These are phyloP conservation scores for Oryza glaberrima DNA, from an alignment of 176 grass and related monocot genomes.

Conservation along the genomic window DNA sequence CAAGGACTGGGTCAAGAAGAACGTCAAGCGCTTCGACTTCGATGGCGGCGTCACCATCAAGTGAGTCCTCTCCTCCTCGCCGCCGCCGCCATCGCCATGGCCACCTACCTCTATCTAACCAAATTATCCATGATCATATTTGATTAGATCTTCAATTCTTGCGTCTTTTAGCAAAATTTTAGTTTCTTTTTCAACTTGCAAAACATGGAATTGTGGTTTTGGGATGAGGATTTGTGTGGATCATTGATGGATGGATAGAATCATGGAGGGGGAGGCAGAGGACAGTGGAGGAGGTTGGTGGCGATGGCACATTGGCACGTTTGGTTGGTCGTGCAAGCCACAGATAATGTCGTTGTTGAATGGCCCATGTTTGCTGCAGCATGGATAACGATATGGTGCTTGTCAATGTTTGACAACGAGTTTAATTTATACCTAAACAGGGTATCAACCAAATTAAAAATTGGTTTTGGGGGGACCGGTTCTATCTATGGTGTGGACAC, in stretches of 20 bases:
- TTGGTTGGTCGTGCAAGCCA: slow-evolving; percentile 16
- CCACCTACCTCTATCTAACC: not conserved
- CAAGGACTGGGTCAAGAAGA: slow-evolving; percentile 55
- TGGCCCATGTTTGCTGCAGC: not conserved
- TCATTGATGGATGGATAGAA: not conserved
- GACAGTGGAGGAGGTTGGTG: slow-evolving; percentile 29
- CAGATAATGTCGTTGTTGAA: not conserved
- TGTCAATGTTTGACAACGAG: not conserved
- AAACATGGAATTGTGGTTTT: not conserved
- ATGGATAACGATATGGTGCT: slow-evolving; percentile 13
- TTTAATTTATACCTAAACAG: not conserved
- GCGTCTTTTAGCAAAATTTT: not conserved
- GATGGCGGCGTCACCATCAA: slow-evolving; percentile 68
- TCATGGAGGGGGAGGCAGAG: slow-evolving; percentile 3
- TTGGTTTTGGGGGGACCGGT: not conserved
- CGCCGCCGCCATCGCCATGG: not conserved
- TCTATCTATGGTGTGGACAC: not conserved
- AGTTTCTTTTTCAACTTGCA: not conserved
- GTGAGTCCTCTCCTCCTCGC: slow-evolving; percentile 26
- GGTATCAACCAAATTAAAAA: not conserved
- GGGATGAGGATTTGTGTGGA: slow-evolving; percentile 15
- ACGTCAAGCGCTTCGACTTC: slow-evolving; percentile 53
- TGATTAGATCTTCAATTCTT: not conserved
- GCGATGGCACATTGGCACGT: not conserved
- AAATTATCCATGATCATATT: not conserved